phyloP scores from a whole-genome alignment of 768 basidiomycete genomes.

The Pholiota microspora region DNA sequence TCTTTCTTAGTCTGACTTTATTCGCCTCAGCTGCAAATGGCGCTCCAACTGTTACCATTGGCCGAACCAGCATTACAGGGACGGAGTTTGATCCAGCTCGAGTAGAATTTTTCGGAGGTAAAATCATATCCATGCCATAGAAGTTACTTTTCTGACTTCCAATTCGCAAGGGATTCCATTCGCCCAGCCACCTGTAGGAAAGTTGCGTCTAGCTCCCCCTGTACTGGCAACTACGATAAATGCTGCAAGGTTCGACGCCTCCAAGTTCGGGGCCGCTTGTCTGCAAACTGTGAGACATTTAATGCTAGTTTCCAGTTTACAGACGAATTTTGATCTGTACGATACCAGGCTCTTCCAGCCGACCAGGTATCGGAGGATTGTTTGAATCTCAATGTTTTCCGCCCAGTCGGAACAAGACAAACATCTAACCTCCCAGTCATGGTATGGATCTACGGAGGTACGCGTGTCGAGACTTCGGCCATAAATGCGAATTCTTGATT shows the following conservation, averaged over 20 bases:
- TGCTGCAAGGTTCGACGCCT: constrained; percentile 36
- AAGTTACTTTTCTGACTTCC: background rate
- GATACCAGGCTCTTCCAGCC: constrained; percentile 17
- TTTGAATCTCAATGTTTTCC: constrained; percentile 53
- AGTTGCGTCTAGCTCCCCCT: constrained; percentile 43
- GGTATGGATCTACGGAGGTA: constrained; percentile 19
- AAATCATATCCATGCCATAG: background rate
- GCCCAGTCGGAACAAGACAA: constrained; percentile 34
- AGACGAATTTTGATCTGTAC: background rate
- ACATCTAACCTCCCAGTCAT: constrained; percentile 34
- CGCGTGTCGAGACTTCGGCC: background rate
- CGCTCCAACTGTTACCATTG: background rate
- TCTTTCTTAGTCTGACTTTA: background rate
- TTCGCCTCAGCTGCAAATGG: background rate
- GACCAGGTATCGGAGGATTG: constrained; percentile 51
- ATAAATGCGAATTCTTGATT: background rate
- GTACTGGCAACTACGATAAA: constrained; percentile 36
- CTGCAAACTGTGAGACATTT: constrained; percentile 37
- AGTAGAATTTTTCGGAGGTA: background rate
- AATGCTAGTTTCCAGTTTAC: no score
- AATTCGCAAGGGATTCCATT: constrained; percentile 41
- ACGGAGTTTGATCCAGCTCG: background rate
- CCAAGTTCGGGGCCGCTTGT: constrained; percentile 40
- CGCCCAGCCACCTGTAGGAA: constrained; percentile 47
- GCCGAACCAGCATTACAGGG: background rate